Percentiles rank a stretch among this genome's conserved stretches.
Evolutionary conservation across 768 basidiomycete genomes (phyloP).

Genomic region (Podaxis mareebaensis): DNA sequence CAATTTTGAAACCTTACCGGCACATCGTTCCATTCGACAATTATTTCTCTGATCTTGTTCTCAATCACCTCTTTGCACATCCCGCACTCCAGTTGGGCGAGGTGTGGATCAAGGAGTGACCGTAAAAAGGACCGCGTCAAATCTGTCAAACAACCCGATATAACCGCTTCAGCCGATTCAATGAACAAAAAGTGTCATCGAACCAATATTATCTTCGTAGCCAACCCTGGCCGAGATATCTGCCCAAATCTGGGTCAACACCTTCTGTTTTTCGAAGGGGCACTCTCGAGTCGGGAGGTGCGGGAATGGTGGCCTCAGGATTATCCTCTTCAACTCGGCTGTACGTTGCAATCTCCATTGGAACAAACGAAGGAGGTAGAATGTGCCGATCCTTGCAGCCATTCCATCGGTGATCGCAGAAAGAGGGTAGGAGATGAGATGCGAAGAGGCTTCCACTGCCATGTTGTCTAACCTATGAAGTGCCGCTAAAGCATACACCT

Average conservation of each 20-base stretch:
- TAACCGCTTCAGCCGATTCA: not conserved
- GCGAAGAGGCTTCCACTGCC: constrained; percentile 15
- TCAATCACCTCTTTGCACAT: constrained; percentile 17
- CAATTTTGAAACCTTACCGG: not conserved
- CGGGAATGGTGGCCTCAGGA: constrained; percentile 9
- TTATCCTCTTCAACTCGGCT: constrained; percentile 11
- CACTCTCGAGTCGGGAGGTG: constrained; percentile 18
- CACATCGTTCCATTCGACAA: constrained; percentile 1
- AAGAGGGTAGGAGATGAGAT: constrained; percentile 16
- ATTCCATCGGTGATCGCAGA: constrained; percentile 15
- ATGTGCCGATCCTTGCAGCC: constrained; percentile 17
- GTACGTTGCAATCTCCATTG: constrained; percentile 12
- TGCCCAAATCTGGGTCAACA: constrained; percentile 13
- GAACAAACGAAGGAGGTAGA: constrained; percentile 17
- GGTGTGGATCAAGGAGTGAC: not conserved
- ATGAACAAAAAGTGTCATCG: not conserved
- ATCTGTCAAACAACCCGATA: not conserved
- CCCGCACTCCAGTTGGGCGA: not conserved
- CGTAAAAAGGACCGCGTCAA: not conserved
- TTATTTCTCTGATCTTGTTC: constrained; percentile 12
- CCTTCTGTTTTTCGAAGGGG: constrained; percentile 8
- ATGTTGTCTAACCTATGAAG: constrained; percentile 17
- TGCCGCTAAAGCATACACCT: constrained; percentile 19
- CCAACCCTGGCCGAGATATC: not conserved
- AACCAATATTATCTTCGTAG: not conserved